Evolutionary conservation across 2,329 filamentous ascomycete genomes (phyloP), one percentile per base, ranked within the genome.

Genomic region (Aspergillus pseudotamarii): DNA sequence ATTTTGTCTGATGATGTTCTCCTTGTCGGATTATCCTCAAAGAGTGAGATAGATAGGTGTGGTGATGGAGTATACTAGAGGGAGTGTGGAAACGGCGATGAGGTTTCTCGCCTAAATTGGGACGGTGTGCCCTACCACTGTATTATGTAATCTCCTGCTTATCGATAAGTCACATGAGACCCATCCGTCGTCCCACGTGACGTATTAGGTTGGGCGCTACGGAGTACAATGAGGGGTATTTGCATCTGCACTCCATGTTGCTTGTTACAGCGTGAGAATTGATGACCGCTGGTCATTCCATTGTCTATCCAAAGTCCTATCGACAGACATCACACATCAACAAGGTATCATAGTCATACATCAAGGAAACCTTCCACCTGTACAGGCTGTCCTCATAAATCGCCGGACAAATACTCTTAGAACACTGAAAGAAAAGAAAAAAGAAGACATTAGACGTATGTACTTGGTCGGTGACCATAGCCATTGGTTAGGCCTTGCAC

Each of bases 1-100:
- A 84, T 84, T 78, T 81, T 74, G 64, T 76, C 66, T 71, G 66
- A 62, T 70, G 64, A 57, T 72, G 72, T 64, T 66, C 66, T 72
- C 76, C 28, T 76, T 80, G 82, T 82, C 82, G 81, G 81, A 82
- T 80, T 78, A 79, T 84, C 82, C 82, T 84, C 82, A 80, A 84
- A 84, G 82, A 84, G 81, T 79, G 64, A 65, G 58, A 58, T 65
- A 45, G 62, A 41, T 72, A 64, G 64, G 65, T 64, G 64, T 68
- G 70, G 66, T 73, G 66, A 66, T 69, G 59, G 61, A 65, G 66
- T 69, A 58, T 62, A 65, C 60, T 66, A 67, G 68, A 63, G 68
- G 69, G 69, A 71, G 66, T 62, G 66, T 68, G 67, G 66, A 62
- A 58, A 56, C 59, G 59, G 50, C 55, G 57, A 69, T 66, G 59